These are phyloP conservation scores for Mycena filopes DNA, from an alignment of 768 basidiomycete genomes.

Conservation along the genomic window DNA sequence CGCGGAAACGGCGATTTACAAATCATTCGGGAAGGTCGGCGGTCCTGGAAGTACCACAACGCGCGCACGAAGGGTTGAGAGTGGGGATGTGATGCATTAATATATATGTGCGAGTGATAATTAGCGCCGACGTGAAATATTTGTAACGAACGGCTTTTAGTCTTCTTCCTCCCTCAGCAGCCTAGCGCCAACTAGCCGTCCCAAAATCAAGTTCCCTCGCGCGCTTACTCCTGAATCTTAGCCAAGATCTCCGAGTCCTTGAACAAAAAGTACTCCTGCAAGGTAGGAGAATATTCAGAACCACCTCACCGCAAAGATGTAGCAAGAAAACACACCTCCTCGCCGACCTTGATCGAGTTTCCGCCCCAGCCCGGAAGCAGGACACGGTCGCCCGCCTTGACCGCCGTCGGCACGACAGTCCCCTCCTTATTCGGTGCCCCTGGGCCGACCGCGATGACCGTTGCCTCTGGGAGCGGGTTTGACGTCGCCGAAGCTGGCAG, in stretches of 20 bases:
- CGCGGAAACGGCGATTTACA: too few relatives aligned
- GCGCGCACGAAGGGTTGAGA: neutral
- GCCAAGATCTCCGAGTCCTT: constrained; percentile 95
- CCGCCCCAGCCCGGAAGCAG: constrained; percentile 98
- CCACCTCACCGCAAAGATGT: neutral
- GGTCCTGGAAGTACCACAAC: neutral
- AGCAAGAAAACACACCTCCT: constrained; percentile 73
- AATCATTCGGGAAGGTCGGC: too few relatives aligned
- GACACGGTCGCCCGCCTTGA: constrained; percentile 92
- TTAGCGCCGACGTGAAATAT: constrained; percentile 17
- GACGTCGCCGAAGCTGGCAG: constrained; percentile 90
- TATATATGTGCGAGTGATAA: constrained; percentile 23
- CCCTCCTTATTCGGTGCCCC: constrained; percentile 94
- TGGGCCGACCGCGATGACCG: constrained; percentile 95
- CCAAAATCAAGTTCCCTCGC: constrained; percentile 11
- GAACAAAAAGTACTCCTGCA: constrained; percentile 94
- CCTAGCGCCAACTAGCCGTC: neutral
- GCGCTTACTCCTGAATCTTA: constrained; percentile 87
- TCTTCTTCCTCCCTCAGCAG: constrained; percentile 5
- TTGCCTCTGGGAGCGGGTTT: constrained; percentile 94
- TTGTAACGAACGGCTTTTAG: constrained; percentile 26
- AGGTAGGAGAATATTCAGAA: constrained; percentile 17
- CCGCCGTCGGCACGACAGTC: constrained; percentile 72
- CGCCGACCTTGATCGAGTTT: constrained; percentile 94
- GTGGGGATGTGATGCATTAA: constrained; percentile 31